Percentiles rank a stretch among this genome's conserved stretches.
These are phyloP conservation scores for Drosera spatulata DNA, from an alignment of 179 eudicot genomes.

Conservation along the genomic window DNA sequence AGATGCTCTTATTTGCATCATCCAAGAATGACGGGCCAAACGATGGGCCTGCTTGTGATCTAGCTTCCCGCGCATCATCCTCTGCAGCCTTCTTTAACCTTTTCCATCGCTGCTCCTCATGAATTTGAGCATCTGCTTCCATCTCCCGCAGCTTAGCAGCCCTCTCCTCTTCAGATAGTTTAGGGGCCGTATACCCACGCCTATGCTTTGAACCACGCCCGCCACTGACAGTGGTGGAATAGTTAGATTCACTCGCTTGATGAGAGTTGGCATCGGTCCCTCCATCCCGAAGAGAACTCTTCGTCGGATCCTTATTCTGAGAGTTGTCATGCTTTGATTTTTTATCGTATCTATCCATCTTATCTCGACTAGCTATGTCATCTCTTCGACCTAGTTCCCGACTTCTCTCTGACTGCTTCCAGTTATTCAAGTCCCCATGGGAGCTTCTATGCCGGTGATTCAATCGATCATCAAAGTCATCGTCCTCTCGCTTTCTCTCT, in stretches of 20 bases:
- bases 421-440: slow-evolving; percentile 14
- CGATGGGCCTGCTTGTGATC: slow-evolving; percentile 11
- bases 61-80: slow-evolving; percentile 66
- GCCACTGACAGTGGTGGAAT: slow-evolving; percentile 20
- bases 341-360: slow-evolving; percentile 16
- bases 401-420: slow-evolving; percentile 16
- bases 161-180: slow-evolving; percentile 84
- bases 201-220: slow-evolving; percentile 24
- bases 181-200: slow-evolving; percentile 29
- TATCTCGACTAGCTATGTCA: slow-evolving; percentile 12
- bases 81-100: slow-evolving; percentile 80
- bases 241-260: slow-evolving; percentile 9
- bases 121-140: slow-evolving; percentile 85
- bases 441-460: slow-evolving; percentile 12
- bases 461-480: slow-evolving; percentile 16
- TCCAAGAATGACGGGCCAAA: slow-evolving; percentile 55
- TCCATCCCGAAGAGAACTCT: slow-evolving; percentile 10
- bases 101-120: slow-evolving; percentile 90
- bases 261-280: slow-evolving; percentile 9
- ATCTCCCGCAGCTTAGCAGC: slow-evolving; percentile 78
- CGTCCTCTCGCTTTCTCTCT: slow-evolving; percentile 12
- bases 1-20: slow-evolving; percentile 65
- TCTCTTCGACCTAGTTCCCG: slow-evolving; percentile 10
- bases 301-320: slow-evolving; percentile 8
- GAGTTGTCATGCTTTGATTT: slow-evolving; percentile 16